Base-by-base conservation (phyloP, 768 basidiomycete genomes). In the Hygrophorus pudorinus region DNA sequence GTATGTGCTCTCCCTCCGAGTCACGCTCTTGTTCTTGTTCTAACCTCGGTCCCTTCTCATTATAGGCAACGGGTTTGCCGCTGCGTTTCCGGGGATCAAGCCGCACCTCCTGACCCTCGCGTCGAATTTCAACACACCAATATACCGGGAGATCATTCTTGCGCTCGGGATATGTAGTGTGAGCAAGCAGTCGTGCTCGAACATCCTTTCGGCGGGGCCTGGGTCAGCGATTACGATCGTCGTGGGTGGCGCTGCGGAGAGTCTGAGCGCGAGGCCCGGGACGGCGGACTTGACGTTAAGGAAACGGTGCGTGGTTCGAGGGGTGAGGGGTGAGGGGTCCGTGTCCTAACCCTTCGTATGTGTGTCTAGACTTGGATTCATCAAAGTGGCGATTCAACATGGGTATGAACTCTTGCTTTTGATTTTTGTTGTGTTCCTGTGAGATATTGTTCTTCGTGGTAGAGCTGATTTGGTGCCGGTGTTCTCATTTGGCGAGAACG, bases 401-500 rank as follows among this genome's bases (percentile, higher is more conserved):
- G 90, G 88, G 87, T 88, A 47, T 8, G 75, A 50, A 12, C 17
- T 16, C n/a, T 54, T n/a, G 17, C n/a, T 21, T 38, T 37, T 31
- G 40, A 32, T 24, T 47, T 11, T 41, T 44, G 48, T 42, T 46
- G 13, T 34, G n/a, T 13, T 21, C 38, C 16, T 31, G 3, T 41
- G 17, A 1, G n/a, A n/a, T 10, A 30, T 29, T 18, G 8, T 31
- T 12, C 33, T 33, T 30, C 11, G 42, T 17, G 38, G 11, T 51
- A 92, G 91, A 43, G 96, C 96, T 31, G 90, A 93, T 56, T 70
- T 99, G 9, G 96, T 99, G 0, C 96, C 96, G 0, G 93, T 97
- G 2, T 98, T 99, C 58, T 93, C 90, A 4, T 99, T 99, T 54
- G 96, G 96, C 10, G 96, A 99, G 68, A 98, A 98, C 59, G 96